Conservation (phyloP, 169 alveolate species). For the Plasmodium vinckei region DNA sequence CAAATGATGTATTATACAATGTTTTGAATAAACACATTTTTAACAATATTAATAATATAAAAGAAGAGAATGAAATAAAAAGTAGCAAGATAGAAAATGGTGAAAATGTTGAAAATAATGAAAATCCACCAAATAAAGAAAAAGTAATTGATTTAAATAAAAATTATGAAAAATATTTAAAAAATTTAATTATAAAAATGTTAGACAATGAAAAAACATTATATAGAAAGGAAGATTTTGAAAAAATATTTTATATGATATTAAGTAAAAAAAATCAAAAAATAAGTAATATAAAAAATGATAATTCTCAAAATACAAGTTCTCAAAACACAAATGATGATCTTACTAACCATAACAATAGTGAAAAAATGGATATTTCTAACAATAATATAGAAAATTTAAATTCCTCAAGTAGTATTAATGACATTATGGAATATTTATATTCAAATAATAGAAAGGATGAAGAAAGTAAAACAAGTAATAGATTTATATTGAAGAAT, state of each 20-base stretch:
- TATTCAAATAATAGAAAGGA: not conserved
- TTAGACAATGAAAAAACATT: constrained; percentile 56
- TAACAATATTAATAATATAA: constrained; percentile 2
- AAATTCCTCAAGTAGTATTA: constrained; percentile 15
- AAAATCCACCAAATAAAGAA: not conserved
- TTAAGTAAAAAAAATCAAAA: constrained; percentile 19
- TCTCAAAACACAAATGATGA: not conserved
- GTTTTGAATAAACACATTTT: constrained; percentile 7
- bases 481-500: not conserved
- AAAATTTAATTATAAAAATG: constrained; percentile 49
- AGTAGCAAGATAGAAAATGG: not conserved
- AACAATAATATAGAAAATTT: not conserved
- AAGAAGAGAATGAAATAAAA: not conserved
- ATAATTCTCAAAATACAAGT: not conserved
- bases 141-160: constrained; percentile 1
- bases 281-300: not conserved
- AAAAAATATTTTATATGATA: constrained; percentile 63
- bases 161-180: constrained; percentile 66
- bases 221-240: constrained; percentile 69
- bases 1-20: constrained; percentile 36
- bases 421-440: constrained; percentile 14
- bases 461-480: not conserved
- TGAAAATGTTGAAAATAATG: constrained; percentile 2
- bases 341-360: not conserved
- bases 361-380: too few relatives aligned